Conservation (phyloP, 2,329 filamentous ascomycete genomes). For the Rhynchosporium secalis region DNA sequence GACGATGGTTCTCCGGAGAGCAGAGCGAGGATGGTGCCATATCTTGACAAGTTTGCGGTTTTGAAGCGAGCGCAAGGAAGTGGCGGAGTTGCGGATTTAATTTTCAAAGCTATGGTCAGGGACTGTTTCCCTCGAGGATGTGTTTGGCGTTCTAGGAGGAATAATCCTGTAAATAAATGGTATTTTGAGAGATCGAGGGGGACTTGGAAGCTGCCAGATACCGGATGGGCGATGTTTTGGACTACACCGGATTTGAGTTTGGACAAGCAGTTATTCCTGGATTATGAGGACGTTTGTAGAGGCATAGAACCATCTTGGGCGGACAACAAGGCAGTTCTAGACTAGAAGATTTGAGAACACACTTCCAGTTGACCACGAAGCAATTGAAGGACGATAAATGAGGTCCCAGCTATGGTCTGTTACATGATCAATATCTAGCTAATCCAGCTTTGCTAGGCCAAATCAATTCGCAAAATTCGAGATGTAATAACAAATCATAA, state of each 20-base stretch:
- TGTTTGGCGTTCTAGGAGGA: slow-evolving; percentile 82
- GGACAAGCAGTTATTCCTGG: slow-evolving; percentile 55
- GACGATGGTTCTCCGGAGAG: slow-evolving; percentile 55
- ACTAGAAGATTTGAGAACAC: slow-evolving; percentile 44
- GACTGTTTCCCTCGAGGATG: slow-evolving; percentile 86
- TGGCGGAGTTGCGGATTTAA: slow-evolving; percentile 89
- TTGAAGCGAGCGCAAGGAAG: slow-evolving; percentile 84
- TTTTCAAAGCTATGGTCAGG: slow-evolving; percentile 94
- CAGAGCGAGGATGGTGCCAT: slow-evolving; percentile 72
- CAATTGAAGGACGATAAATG: no score
- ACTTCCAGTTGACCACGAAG: no score
- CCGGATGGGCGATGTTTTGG: slow-evolving; percentile 98
- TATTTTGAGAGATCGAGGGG: slow-evolving; percentile 91
- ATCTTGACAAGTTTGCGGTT: slow-evolving; percentile 97
- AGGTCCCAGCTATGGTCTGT: no score
- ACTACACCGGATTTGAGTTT: slow-evolving; percentile 69
- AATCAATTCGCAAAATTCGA: no score
- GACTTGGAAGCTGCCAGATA: slow-evolving; percentile 77
- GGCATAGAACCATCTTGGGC: slow-evolving; percentile 63
- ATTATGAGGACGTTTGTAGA: slow-evolving; percentile 77
- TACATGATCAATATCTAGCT: no score
- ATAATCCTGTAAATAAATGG: slow-evolving; percentile 98
- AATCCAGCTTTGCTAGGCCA: no score
- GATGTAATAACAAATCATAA: no score
- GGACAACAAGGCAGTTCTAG: slow-evolving; percentile 57